Evolutionary conservation across 306 rosid genomes (phyloP).

Genomic region (Pyrus bretschneideri): DNA sequence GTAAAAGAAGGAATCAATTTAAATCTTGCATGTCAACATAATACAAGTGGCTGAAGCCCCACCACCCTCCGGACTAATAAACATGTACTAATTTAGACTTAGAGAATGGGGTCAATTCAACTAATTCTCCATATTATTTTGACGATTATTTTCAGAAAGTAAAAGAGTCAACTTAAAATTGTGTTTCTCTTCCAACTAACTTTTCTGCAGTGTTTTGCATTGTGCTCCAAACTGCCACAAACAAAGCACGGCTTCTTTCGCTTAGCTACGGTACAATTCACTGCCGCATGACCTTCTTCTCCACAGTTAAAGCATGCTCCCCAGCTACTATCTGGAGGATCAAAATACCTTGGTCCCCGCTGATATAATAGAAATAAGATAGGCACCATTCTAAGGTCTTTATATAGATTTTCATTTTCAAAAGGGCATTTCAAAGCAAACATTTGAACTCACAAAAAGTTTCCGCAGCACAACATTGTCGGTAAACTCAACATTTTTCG

Average conservation of each 20-base stretch:
- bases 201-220: constrained; percentile 58
- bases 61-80: neutral
- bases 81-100: neutral
- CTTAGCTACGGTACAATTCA: constrained; percentile 56
- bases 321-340: constrained; percentile 83
- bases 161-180: neutral
- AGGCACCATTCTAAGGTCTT: constrained; percentile 44
- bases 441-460: constrained; percentile 77
- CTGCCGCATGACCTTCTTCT: constrained; percentile 82
- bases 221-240: constrained; percentile 86
- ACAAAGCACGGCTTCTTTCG: constrained; percentile 81
- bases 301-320: constrained; percentile 87
- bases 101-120: neutral
- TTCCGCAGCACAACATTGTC: constrained; percentile 66
- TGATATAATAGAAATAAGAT: constrained; percentile 44
- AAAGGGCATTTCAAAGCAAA: constrained; percentile 27
- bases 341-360: constrained; percentile 98
- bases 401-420: constrained; percentile 26
- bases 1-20: neutral
- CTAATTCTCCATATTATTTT: neutral
- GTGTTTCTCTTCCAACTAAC: constrained; percentile 28
- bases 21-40: neutral
- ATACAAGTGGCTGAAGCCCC: neutral
- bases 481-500: constrained; percentile 21
- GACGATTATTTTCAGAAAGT: neutral